phyloP scores from a whole-genome alignment of 1,139 yeast species.

The Magnusiomyces starmeri region DNA sequence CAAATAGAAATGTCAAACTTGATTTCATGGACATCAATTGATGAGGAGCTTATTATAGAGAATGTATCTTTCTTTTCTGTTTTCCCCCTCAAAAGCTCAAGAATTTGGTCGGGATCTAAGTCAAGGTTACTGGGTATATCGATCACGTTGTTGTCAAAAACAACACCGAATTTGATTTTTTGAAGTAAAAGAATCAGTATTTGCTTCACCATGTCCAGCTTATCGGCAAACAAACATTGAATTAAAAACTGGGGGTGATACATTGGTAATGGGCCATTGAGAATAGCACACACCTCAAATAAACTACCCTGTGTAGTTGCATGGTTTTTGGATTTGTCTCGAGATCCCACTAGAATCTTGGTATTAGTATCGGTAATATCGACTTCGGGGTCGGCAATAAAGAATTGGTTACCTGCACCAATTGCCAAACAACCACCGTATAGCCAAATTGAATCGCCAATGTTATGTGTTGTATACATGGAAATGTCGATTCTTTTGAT shows the following conservation, averaged over 20 bases:
- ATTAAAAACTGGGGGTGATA: slow-evolving; percentile 88
- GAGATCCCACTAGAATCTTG: neutral
- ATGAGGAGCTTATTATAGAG: slow-evolving; percentile 1
- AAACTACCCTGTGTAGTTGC: slow-evolving; percentile 31
- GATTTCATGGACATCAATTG: slow-evolving; percentile 37
- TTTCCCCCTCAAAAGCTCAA: slow-evolving; percentile 8
- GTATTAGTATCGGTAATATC: slow-evolving; percentile 35
- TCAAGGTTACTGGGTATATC: slow-evolving; percentile 26
- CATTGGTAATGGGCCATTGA: slow-evolving; percentile 84
- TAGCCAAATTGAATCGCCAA: slow-evolving; percentile 88
- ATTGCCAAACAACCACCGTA: slow-evolving; percentile 69
- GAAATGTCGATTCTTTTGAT: slow-evolving; percentile 67
- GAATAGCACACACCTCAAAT: slow-evolving; percentile 59
- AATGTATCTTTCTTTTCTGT: slow-evolving; percentile 11
- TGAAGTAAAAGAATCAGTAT: slow-evolving; percentile 47
- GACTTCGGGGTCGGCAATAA: slow-evolving; percentile 65
- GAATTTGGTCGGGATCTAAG: slow-evolving; percentile 14
- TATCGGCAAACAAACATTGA: slow-evolving; percentile 64
- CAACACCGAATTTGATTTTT: slow-evolving; percentile 46
- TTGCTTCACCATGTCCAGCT: slow-evolving; percentile 48
- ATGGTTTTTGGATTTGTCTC: slow-evolving; percentile 42
- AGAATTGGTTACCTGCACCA: slow-evolving; percentile 86
- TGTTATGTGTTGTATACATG: slow-evolving; percentile 64
- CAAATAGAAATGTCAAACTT: slow-evolving; percentile 43
- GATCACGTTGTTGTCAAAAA: slow-evolving; percentile 25